phyloP scores from a whole-genome alignment of 305 asterid genomes.

The Rubia occidens region DNA sequence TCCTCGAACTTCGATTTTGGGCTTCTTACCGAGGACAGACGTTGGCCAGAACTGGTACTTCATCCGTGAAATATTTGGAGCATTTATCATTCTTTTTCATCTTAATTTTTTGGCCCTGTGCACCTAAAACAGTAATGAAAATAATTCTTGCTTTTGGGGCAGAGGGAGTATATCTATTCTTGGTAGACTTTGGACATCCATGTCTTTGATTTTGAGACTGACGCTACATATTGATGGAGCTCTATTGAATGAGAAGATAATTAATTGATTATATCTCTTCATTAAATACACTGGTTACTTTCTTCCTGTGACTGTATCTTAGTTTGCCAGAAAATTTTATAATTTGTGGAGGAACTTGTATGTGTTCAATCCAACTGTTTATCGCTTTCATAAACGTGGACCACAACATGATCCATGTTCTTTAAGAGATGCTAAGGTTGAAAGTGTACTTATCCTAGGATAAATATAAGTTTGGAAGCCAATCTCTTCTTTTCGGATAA shows the following conservation, averaged over 20 bases:
- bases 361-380: too few relatives aligned
- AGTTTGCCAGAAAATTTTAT: background rate
- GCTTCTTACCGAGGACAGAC: slow-evolving; percentile 98
- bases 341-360: background rate
- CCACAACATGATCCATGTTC: too few relatives aligned
- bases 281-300: background rate
- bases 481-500: background rate
- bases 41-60: slow-evolving; percentile 77
- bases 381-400: too few relatives aligned
- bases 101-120: background rate
- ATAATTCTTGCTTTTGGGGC: background rate
- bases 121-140: background rate
- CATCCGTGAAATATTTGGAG: background rate
- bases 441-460: too few relatives aligned
- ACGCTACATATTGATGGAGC: background rate
- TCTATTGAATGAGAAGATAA: too few relatives aligned
- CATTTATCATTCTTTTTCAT: background rate
- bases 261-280: too few relatives aligned
- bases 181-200: background rate
- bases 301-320: background rate
- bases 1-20: slow-evolving; percentile 92
- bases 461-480: too few relatives aligned
- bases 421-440: too few relatives aligned
- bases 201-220: too few relatives aligned
- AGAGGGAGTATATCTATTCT: too few relatives aligned